Conservation (phyloP, 1,284 basidiomycete species). For the Moesziomyces parantarcticus region DNA sequence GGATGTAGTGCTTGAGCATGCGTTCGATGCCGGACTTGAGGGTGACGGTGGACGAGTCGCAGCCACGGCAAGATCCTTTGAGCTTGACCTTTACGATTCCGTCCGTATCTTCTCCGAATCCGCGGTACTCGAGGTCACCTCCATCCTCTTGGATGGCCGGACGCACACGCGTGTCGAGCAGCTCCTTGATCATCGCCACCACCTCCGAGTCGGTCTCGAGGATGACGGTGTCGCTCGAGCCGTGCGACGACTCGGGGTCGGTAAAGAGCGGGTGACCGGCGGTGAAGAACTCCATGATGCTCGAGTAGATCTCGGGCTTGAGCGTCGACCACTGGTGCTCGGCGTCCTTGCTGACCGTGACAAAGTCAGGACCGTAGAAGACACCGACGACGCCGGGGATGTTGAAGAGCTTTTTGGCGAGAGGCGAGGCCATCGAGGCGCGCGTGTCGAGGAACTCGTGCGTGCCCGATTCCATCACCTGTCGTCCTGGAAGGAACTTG, state of each 20-base stretch:
- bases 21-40: conserved; percentile 82
- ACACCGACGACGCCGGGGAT: conserved; percentile 88
- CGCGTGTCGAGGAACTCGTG: conserved; percentile 89
- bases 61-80: conserved; percentile 96
- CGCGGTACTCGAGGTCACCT: conserved; percentile 86
- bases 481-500: conserved; percentile 93
- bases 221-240: conserved; percentile 93
- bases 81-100: conserved; percentile 80
- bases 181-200: conserved; percentile 98
- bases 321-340: conserved; percentile 87
- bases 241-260: conserved; percentile 71
- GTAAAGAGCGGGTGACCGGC: conserved; percentile 86
- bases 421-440: conserved; percentile 75
- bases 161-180: conserved; percentile 91
- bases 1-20: conserved; percentile 99
- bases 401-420: conserved; percentile 91
- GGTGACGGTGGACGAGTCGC: conserved; percentile 90
- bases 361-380: conserved; percentile 98
- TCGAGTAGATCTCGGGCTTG: conserved; percentile 98
- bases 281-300: conserved; percentile 97
- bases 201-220: conserved; percentile 96
- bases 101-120: conserved; percentile 73
- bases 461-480: conserved; percentile 83
- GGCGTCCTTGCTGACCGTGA: conserved; percentile 92
- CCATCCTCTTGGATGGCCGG: conserved; percentile 97